Conservation (phyloP, 2,329 filamentous ascomycete genomes). For the Ampelomyces quisqualis region DNA sequence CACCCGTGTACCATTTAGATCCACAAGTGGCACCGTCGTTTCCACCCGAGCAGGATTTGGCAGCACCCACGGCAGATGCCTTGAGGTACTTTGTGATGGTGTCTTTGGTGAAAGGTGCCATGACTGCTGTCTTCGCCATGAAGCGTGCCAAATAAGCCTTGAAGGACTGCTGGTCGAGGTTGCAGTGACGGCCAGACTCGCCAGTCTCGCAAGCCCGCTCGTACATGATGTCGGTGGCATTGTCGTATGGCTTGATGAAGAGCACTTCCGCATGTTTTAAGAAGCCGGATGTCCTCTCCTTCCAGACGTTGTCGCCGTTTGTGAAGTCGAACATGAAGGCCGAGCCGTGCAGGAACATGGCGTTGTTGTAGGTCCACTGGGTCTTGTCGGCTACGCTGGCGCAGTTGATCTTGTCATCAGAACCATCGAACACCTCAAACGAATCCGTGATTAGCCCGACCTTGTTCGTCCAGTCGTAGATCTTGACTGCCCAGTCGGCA, state of each 20-base stretch:
- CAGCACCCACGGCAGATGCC: constrained; percentile 47
- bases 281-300: constrained; percentile 59
- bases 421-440: constrained; percentile 59
- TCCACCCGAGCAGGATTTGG: constrained; percentile 47
- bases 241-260: constrained; percentile 58
- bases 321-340: constrained; percentile 59
- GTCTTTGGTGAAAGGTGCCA: constrained; percentile 47
- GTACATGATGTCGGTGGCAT: constrained; percentile 58
- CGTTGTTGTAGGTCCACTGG: constrained; percentile 60
- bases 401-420: constrained; percentile 55
- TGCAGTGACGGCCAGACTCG: constrained; percentile 53
- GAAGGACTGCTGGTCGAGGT: constrained; percentile 72
- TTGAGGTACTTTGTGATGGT: constrained; percentile 44
- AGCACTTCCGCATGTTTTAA: constrained; percentile 50
- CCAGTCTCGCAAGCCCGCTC: constrained; percentile 67
- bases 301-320: constrained; percentile 54
- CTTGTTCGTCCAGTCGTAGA: constrained; percentile 59
- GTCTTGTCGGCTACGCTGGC: constrained; percentile 51
- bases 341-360: constrained; percentile 56
- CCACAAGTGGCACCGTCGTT: constrained; percentile 47
- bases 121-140: constrained; percentile 49
- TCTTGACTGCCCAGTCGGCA: constrained; percentile 63
- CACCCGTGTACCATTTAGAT: constrained; percentile 48
- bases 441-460: constrained; percentile 54
- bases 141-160: constrained; percentile 74